Evolutionary conservation across 768 basidiomycete species (phyloP), one percentile per base, ranked within the genome.

Genomic region (Boletus rufocinnamomeus): DNA sequence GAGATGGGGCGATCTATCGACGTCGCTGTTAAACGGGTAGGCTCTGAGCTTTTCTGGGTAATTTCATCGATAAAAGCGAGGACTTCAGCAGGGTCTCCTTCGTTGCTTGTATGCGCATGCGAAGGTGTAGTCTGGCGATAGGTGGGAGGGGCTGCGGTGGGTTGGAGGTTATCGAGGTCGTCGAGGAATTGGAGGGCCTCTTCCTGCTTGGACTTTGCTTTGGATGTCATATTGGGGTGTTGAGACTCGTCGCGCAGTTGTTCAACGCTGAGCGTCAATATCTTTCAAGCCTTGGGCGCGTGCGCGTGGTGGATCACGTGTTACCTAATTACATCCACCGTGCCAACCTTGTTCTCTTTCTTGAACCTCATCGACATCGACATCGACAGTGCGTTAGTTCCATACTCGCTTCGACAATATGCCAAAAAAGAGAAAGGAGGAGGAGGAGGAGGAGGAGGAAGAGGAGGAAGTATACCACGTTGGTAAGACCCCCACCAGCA

Each of bases 1-100:
- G 87, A 86, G 52, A 77, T 65, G 16, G 83, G 83, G 17, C 84
- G 77, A 50, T 86, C 84, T 56, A 82, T 75, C 63, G 83, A 79
- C 30, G 79, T 69, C 27, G 82, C 75, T 17, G 86, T 74, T 5
- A 83, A 67, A 28, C 88, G 85, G 21, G 87, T 84, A 14, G 90
- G 88, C 63, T 90, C 91, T 7, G 88, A 81, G 73, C 87, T 89
- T 75, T 93, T 95, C 83, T 92, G 91, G 0, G 91, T 94, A 63
- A 96, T 93, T 75, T 97, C 93, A 72, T 97, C 92, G 43, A 97
- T 84, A 78, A 95, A 96, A 17, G 93, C 94, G 28, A 95, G 84
- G 27, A 91, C 94, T 61, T 93, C 91, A 3, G 88, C 85, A 57
- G 84, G 83, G 64, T 95, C 89, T 34, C 85, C 86, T 61, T 83